phyloP scores from a whole-genome alignment of 164 flowering plant genomes.

The Nelumbo lutea region DNA sequence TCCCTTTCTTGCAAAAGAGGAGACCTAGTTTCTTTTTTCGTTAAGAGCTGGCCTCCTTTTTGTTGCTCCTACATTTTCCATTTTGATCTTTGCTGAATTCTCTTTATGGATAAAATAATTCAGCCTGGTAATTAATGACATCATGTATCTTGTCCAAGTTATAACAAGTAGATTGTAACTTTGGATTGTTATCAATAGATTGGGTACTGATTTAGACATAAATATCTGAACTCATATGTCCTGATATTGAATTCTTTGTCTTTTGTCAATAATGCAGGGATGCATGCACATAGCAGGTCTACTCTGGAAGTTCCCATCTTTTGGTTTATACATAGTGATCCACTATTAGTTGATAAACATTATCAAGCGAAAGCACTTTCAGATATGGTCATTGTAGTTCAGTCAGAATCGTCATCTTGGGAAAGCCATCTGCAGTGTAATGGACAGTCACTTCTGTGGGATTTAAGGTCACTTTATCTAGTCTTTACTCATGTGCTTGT shows the following conservation, averaged over 20 bases:
- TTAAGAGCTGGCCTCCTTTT: too few species aligned
- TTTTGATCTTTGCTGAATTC: too few species aligned
- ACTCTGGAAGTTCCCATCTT: conserved; percentile 90
- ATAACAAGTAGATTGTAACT: neutral
- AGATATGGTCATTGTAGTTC: conserved; percentile 95
- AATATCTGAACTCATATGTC: neutral
- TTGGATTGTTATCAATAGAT: neutral
- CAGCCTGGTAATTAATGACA: neutral
- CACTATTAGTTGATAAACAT: conserved; percentile 86
- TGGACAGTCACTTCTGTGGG: conserved; percentile 81
- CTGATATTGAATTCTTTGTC: neutral
- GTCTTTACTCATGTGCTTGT: neutral
- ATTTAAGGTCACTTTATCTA: conserved; percentile 55
- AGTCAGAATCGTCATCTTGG: conserved; percentile 83
- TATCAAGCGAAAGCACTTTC: conserved; percentile 96
- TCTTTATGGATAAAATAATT: too few species aligned
- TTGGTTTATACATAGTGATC: conserved; percentile 90
- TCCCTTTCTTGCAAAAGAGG: too few species aligned
- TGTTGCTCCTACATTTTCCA: too few species aligned
- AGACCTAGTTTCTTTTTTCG: too few species aligned
- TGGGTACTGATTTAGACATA: too few species aligned
- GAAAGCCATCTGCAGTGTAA: conserved; percentile 99
- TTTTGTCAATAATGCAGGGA: conserved; percentile 44
- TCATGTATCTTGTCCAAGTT: neutral
- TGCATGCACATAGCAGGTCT: conserved; percentile 78